phyloP scores from a whole-genome alignment of 2,329 filamentous ascomycete species.

The Fusarium cyanostomum region DNA sequence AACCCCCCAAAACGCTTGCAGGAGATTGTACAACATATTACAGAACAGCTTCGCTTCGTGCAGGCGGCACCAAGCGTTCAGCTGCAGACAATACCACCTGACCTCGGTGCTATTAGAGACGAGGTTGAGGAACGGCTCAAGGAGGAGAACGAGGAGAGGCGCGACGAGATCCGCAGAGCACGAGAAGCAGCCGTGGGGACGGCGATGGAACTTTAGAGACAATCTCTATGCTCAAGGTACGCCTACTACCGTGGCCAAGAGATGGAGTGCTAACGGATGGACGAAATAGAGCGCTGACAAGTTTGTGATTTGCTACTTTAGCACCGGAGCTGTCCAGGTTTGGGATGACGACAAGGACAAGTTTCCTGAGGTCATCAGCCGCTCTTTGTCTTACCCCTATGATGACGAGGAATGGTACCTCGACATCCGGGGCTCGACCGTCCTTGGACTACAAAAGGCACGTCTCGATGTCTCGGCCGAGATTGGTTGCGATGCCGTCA shows the following conservation, averaged over 20 bases:
- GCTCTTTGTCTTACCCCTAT: slow-evolving; percentile 39
- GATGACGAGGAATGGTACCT: slow-evolving; percentile 44
- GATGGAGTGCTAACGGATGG: background rate
- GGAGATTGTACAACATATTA: slow-evolving; percentile 79
- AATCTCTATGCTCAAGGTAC: slow-evolving; percentile 46
- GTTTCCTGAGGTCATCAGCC: slow-evolving; percentile 42
- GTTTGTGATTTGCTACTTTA: slow-evolving; percentile 49
- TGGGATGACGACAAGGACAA: slow-evolving; percentile 42
- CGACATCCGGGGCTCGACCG: slow-evolving; percentile 39
- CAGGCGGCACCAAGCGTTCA: slow-evolving; percentile 87
- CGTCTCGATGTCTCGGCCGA: slow-evolving; percentile 43
- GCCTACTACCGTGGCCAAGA: background rate
- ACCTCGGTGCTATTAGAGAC: slow-evolving; percentile 73
- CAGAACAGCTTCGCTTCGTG: slow-evolving; percentile 88
- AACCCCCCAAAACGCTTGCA: slow-evolving; percentile 80
- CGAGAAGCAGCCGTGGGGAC: slow-evolving; percentile 67
- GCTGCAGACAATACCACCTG: slow-evolving; percentile 81
- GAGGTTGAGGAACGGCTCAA: slow-evolving; percentile 74
- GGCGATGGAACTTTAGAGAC: slow-evolving; percentile 61
- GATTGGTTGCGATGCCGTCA: slow-evolving; percentile 48
- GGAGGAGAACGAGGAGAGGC: slow-evolving; percentile 69
- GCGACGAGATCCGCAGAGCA: slow-evolving; percentile 62
- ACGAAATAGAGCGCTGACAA: slow-evolving; percentile 39
- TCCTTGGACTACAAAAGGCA: slow-evolving; percentile 45
- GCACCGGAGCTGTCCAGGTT: slow-evolving; percentile 44